These are phyloP conservation scores for Dalechampia spathulata DNA, from an alignment of 441 rosid genomes.

Conservation along the genomic window DNA sequence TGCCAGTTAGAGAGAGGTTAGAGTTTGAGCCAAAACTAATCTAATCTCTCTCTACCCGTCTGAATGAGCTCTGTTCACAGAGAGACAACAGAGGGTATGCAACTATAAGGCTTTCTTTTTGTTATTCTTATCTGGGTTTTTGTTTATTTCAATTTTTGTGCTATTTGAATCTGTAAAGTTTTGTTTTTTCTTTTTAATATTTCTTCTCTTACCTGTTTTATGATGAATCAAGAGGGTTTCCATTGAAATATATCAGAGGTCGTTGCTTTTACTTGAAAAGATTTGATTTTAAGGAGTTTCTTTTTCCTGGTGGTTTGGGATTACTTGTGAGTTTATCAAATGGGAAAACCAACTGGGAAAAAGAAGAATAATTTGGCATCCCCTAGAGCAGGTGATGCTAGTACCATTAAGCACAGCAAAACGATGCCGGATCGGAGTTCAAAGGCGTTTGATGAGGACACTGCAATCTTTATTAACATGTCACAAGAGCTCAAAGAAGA, in stretches of 20 bases:
- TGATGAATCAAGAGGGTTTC: neutral
- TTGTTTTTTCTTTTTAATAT: neutral
- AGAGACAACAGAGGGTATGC: neutral
- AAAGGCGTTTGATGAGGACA: conserved; percentile 83
- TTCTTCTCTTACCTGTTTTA: neutral
- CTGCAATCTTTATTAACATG: conserved; percentile 77
- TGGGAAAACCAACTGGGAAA: conserved; percentile 97
- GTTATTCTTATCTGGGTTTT: conserved; percentile 2
- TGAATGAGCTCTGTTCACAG: neutral
- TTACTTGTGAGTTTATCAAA: conserved; percentile 10
- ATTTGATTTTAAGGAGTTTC: conserved; percentile 10
- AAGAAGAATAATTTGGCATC: conserved; percentile 43
- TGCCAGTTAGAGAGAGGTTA: neutral
- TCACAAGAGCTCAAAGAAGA: conserved; percentile 93
- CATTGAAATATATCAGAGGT: conserved; percentile 1
- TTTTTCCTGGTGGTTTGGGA: neutral
- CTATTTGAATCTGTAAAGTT: neutral
- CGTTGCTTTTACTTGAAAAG: neutral
- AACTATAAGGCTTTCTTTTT: neutral
- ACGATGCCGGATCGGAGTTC: conserved; percentile 41
- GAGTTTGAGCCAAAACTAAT: neutral
- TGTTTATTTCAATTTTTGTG: neutral
- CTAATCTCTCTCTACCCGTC: neutral
- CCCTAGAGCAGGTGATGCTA: conserved; percentile 26
- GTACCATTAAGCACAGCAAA: conserved; percentile 28